Evolutionary conservation across 2,329 filamentous ascomycete species (phyloP).

Genomic region (Fusarium sp.): DNA sequence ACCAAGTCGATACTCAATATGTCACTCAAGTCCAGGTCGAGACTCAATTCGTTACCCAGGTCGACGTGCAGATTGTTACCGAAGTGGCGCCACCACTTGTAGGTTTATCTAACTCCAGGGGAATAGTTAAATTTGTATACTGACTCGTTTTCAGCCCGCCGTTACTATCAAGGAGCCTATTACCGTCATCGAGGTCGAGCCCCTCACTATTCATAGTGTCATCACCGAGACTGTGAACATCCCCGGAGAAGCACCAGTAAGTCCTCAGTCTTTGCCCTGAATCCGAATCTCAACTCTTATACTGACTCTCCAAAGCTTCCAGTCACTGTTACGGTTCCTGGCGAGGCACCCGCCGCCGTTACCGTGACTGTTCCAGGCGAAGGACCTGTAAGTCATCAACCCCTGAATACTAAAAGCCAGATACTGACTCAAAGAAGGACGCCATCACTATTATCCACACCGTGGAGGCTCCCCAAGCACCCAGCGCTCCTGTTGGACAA

Average conservation of each 20-base stretch:
- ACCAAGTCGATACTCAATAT: slow-evolving; percentile 31
- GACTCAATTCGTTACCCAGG: slow-evolving; percentile 21
- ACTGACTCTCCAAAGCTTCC: background rate
- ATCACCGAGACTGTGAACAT: slow-evolving; percentile 24
- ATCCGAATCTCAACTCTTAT: no score
- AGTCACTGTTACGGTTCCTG: background rate
- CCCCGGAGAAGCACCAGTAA: slow-evolving; percentile 36
- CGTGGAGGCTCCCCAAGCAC: slow-evolving; percentile 20
- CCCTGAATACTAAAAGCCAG: background rate
- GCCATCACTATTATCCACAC: slow-evolving; percentile 38
- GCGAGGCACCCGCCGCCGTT: background rate
- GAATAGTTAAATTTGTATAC: background rate
- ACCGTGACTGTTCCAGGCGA: background rate
- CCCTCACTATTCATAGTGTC: slow-evolving; percentile 3
- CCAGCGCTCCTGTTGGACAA: slow-evolving; percentile 8
- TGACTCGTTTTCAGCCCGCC: slow-evolving; percentile 18
- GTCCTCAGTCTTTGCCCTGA: background rate
- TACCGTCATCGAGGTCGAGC: slow-evolving; percentile 31
- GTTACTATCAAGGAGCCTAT: slow-evolving; percentile 26
- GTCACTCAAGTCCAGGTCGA: slow-evolving; percentile 23
- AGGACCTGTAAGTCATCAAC: slow-evolving; percentile 17
- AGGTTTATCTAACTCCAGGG: background rate
- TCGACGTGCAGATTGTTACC: slow-evolving; percentile 17
- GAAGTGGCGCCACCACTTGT: slow-evolving; percentile 33
- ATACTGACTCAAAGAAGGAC: slow-evolving; percentile 19